Conservation (phyloP, 2,329 filamentous ascomycete species). For the Xylariomycetidae sp. region DNA sequence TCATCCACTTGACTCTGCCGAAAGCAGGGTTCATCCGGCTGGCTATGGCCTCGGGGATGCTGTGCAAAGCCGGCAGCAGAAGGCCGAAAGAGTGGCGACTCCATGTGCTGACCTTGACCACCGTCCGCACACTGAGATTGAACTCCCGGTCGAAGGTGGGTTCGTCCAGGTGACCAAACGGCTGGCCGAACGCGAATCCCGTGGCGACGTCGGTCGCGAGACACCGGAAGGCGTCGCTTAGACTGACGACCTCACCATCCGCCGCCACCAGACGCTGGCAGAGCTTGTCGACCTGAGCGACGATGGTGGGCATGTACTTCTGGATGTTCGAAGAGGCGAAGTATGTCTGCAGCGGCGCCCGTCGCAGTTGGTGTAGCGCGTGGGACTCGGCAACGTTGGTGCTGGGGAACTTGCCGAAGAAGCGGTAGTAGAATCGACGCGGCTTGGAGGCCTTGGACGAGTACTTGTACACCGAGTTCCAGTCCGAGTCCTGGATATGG, state of each 20-base stretch:
- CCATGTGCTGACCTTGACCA: constrained; percentile 14
- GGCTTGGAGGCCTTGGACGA: constrained; percentile 19
- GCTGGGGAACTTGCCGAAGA: constrained; percentile 21
- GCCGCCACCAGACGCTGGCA: constrained; percentile 8
- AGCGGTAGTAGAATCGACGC: constrained; percentile 13
- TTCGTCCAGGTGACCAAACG: constrained; percentile 19
- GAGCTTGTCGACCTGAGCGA: constrained; percentile 16
- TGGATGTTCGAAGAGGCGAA: constrained; percentile 20
- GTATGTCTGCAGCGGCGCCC: constrained; percentile 11
- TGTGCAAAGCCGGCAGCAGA: constrained; percentile 14
- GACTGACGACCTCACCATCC: constrained; percentile 8
- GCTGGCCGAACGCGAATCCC: constrained; percentile 16
- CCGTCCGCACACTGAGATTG: constrained; percentile 15
- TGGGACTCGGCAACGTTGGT: constrained; percentile 19
- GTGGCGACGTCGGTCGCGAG: constrained; percentile 20
- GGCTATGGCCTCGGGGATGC: constrained; percentile 15
- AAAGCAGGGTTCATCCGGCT: constrained; percentile 17
- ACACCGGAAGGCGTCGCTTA: constrained; percentile 19
- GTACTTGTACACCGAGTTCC: constrained; percentile 19
- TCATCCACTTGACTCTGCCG: constrained; percentile 19
- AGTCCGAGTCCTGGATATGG: constrained; percentile 14
- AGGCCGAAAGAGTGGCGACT: constrained; percentile 16
- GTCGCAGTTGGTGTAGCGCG: constrained; percentile 18
- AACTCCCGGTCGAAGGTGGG: constrained; percentile 20
- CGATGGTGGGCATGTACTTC: constrained; percentile 16